Base-by-base conservation (phyloP, 176 grass and related monocot genomes). In the Paspalum vaginatum region DNA sequence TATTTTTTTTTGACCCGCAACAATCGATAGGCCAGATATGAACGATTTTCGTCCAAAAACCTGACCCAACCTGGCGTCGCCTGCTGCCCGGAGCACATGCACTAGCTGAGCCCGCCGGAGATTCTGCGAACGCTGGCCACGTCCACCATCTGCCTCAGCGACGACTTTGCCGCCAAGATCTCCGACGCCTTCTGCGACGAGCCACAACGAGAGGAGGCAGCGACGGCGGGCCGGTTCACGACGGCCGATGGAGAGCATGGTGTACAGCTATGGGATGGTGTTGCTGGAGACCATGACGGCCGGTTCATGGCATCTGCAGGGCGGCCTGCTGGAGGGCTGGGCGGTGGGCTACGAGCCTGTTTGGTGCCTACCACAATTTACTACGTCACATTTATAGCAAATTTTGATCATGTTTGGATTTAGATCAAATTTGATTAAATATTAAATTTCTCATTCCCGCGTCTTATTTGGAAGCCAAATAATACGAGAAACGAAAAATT, bases 21-120 rank as follows among this genome's bases (percentile, higher is more conserved):
- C n/a, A n/a, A n/a, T n/a, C n/a, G n/a, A n/a, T n/a, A n/a, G n/a
- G n/a, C n/a, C n/a, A n/a, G n/a, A n/a, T n/a, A n/a, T n/a, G n/a
- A n/a, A n/a, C n/a, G n/a, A n/a, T n/a, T n/a, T n/a, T n/a, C n/a
- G n/a, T n/a, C n/a, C n/a, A n/a, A n/a, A n/a, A n/a, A n/a, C n/a
- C n/a, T n/a, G n/a, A n/a, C n/a, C n/a, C n/a, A n/a, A n/a, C n/a
- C n/a, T n/a, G 91, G 94, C 45, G 67, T 97, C 15, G 94, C 88
- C 22, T 97, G 91, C 81, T 97, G 94, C 85, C 81, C 94, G 54
- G 87, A 94, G 78, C 94, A 97, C 88, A 97, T 91, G 86, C 89
- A 87, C 77, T 91, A 91, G 71, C 89, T 97, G 65, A 87, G 75
- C 70, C 88, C 91, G 52, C 89, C 91, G 50, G 85, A 85, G 63